Evolutionary conservation across 495 filamentous ascomycete species (phyloP), one percentile per base, ranked within the genome.

Genomic region (Neurospora sp.): DNA sequence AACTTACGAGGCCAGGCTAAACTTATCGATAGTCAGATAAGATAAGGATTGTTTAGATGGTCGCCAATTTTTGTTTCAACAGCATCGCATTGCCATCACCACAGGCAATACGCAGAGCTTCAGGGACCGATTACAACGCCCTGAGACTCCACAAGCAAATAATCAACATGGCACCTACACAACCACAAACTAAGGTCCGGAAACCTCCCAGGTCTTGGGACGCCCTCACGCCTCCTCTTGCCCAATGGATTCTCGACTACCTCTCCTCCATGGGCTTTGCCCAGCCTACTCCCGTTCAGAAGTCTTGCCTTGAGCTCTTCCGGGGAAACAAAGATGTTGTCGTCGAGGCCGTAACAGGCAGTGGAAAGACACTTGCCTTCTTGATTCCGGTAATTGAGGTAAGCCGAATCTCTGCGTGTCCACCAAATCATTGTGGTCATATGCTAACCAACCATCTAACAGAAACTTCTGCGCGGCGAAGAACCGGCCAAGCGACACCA

Each of bases 251-350:
- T 38, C 86, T 95, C 38, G 92, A 96, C 71, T 95, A 94, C 42
- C 88, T 97, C 74, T 84, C 88, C 36, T 89, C 89, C 70, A 93
- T 94, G 91, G 92, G 94, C 66, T 97, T 97, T 81, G 85, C 85
- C 66, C 89, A 90, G 76, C 96, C 95, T 84, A 99, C 96, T 4
- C 96, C 96, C 1, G 96, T 98, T 19, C 96, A 99, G 81, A 93
- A 94, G 31, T 94, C 92, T n/a, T 91, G 92, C 19, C 93, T 98
- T 75, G 94, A 95, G 13, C 87, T 97, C 19, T 97, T 98, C 81
- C 90, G 93, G 83, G 91, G 90, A 9, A 93, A 98, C 81, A 98
- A 98, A 77, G 96, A 98, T 83, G 94, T 98, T 0, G 95, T 98
- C 4, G 95, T 98, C 37, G 94, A 97, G 87, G 96, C 96, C 3